Base-by-base conservation (phyloP, 306 rosid species). In the Fagus sylvatica region DNA sequence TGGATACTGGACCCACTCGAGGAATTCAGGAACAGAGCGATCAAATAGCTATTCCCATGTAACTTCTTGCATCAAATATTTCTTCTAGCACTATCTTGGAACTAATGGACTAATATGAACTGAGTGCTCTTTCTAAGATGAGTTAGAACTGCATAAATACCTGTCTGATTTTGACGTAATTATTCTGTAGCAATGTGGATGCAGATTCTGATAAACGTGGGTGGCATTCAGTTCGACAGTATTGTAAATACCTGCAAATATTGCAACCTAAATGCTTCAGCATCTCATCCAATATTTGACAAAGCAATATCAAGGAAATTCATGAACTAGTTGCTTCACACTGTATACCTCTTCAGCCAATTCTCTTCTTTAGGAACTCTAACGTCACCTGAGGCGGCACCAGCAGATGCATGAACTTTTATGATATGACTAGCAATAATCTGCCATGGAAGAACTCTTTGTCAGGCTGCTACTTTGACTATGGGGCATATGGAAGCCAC, bases 81-180 rank as follows among this genome's bases (percentile, higher is more conserved):
- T 39, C 66, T 75, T 73, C 43, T 64, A 56, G 69, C 10, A 76
- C 69, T 61, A 74, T 36, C 61, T 46, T 15, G 69, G 73, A 69
- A 34, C 76, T 62, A 37, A 48, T 66, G 61, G 73, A 22, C 28
- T 22, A 73, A 33, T 0, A 53, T 13, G 76, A 74, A 75, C 39
- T 40, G 6, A 55, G 55, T 78, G 15, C 39, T 75, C 11, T 68
- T 73, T 40, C 6, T 72, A 74, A 80, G 80, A 73, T 51, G 46
- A 61, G 16, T 61, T 43, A 72, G 22, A 19, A 70, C 41, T 32
- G 79, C 71, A 84, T 37, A 73, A 67, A 8, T 89, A 95, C 99
- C 99, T 95, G 99, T 91, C 99, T 91, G 86, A 95, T 95, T 85
- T 89, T 90, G 57, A 95, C 98, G 51, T 95, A 95, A 78, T 88